Evolutionary conservation across 768 basidiomycete species (phyloP), one percentile per base, ranked within the genome.

Genomic region (Phaffia tasmanica): DNA sequence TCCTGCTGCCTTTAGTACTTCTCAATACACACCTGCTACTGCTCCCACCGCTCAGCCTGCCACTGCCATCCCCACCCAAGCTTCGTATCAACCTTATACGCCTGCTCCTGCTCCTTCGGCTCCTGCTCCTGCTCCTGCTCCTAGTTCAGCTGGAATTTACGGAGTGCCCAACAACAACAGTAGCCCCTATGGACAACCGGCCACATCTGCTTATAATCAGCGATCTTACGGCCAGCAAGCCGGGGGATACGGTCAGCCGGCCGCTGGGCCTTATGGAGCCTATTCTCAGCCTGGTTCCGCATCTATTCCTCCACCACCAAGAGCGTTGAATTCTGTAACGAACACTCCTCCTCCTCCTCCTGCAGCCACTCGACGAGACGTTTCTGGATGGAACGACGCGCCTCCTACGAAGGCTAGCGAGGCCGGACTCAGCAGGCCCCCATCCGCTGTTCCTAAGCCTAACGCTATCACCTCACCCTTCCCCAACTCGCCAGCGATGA

Each of bases 371-470:
- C 78, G 79, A 32, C 86, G 86, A 59, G 76, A 77, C 59, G 84
- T 85, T 32, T 83, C 85, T 19, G 90, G 90, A 0, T 97, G 92
- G 91, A 97, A 97, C 72, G 93, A 97, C 76, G 84, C 90, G 0
- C 91, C 90, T 0, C 74, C 79, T 7, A 70, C 83, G 16, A 71
- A 73, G 30, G 67, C 71, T 18, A 42, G 61, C 9, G 73, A 78
- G 11, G 75, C 81, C 21, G 75, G 81, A 51, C 84, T 85, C 29
- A 79, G 79, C 0, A 83, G 86, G 0, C 79, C 81, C 25, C 77
- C 81, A 6, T 72, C 79, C 35, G 80, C 75, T 63, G 69, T 78
- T 14, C 76, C 73, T 63, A 88, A 87, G 72, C 85, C 83, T 2
- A 79, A 81, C 8, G 83, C 92, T 2, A 93, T 97, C 72, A 84